Evolutionary conservation across 352 stramenopile species (phyloP).

Genomic region (Pythium monospermum): DNA sequence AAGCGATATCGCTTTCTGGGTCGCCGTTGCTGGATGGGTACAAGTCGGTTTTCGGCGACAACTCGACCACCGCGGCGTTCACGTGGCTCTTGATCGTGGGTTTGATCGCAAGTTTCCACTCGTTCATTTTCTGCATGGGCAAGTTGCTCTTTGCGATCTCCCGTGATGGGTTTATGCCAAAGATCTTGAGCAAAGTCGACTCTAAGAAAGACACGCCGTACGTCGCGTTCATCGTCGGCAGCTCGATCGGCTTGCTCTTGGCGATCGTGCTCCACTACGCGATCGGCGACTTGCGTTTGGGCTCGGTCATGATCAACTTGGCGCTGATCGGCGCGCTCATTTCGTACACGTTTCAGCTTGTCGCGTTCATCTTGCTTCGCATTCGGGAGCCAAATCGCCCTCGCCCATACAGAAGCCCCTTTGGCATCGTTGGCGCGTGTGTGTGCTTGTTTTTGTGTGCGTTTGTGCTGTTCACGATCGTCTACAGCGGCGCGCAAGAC

Average conservation of each 20-base stretch:
- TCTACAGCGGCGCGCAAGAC: conserved; percentile 52
- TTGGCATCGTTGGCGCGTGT: conserved; percentile 46
- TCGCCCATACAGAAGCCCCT: conserved; percentile 52
- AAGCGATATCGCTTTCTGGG: conserved; percentile 27
- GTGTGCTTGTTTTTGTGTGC: conserved; percentile 41
- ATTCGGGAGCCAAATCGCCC: conserved; percentile 37
- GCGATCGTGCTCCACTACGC: conserved; percentile 51
- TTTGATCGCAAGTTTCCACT: conserved; percentile 55
- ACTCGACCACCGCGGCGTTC: conserved; percentile 47
- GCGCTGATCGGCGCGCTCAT: conserved; percentile 52
- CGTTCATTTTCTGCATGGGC: conserved; percentile 72
- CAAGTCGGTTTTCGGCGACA: conserved; percentile 70
- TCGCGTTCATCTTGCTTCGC: conserved; percentile 55
- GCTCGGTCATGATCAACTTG: conserved; percentile 63
- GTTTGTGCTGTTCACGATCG: conserved; percentile 47
- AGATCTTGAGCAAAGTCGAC: conserved; percentile 49
- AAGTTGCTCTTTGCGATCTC: conserved; percentile 58
- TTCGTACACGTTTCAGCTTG: conserved; percentile 63
- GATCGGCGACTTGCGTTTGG: conserved; percentile 52
- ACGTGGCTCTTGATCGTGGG: conserved; percentile 62
- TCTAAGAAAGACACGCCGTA: conserved; percentile 35
- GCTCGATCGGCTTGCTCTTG: conserved; percentile 31
- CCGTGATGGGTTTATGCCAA: conserved; percentile 50
- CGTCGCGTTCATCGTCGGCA: conserved; percentile 39
- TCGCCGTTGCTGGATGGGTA: conserved; percentile 56